These are phyloP conservation scores for Fusarium phyllophilum DNA, from an alignment of 2,329 filamentous ascomycete species.

Conservation along the genomic window DNA sequence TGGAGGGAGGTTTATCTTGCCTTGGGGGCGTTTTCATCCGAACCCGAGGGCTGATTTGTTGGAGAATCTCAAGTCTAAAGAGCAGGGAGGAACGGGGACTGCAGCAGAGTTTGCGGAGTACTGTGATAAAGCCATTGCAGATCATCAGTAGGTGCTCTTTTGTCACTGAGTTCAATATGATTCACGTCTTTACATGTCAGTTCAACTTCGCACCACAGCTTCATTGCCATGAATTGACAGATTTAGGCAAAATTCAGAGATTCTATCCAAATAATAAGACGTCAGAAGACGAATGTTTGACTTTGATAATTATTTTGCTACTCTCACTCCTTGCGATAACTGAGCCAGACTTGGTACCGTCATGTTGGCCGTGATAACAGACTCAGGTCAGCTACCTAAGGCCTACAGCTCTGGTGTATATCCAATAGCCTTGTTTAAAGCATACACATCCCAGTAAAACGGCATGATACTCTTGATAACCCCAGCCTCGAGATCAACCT, in stretches of 20 bases:
- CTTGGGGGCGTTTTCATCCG: conserved; percentile 18
- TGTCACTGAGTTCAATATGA: background rate
- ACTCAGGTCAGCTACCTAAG: background rate
- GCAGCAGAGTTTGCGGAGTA: conserved; percentile 19
- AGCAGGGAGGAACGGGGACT: conserved; percentile 11
- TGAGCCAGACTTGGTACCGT: background rate
- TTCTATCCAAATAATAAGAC: background rate
- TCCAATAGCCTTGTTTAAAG: conserved; percentile 36
- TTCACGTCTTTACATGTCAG: background rate
- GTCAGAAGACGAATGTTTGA: background rate
- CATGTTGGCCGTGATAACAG: background rate
- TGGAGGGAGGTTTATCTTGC: conserved; percentile 17
- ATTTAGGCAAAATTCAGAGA: background rate
- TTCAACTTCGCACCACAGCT: background rate
- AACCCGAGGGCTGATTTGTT: conserved; percentile 9
- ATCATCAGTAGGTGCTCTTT: background rate
- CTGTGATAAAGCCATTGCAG: conserved; percentile 3
- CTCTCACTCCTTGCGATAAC: background rate
- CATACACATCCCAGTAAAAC: conserved; percentile 51
- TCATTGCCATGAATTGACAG: background rate
- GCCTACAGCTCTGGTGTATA: conserved; percentile 9
- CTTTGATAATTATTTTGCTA: background rate
- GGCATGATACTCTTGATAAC: conserved; percentile 46
- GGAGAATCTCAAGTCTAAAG: conserved; percentile 5
- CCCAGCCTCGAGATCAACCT: conserved; percentile 47